A percentile compares a stretch with the other conserved stretches of the same genome.
phyloP scores from a whole-genome alignment of 169 alveolate genomes.

The Plasmodium ovale region DNA sequence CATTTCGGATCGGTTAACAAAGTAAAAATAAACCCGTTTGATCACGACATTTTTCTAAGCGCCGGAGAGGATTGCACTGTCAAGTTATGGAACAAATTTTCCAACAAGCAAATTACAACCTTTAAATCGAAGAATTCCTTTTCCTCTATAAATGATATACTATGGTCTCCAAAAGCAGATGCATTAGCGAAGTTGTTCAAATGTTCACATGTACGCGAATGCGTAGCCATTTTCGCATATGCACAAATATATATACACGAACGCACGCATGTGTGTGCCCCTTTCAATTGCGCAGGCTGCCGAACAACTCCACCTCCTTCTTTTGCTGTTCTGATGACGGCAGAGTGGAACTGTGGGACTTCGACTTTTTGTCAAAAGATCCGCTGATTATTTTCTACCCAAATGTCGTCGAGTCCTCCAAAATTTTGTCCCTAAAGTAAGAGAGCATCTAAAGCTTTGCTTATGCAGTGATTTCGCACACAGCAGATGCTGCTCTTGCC shows the following conservation, averaged over 20 bases:
- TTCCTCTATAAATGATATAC: conserved; percentile 62
- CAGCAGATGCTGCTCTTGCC: no score
- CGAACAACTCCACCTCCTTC: conserved; percentile 75
- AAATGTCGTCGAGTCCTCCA: conserved; percentile 47
- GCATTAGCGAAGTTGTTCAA: not conserved
- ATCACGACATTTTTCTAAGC: conserved; percentile 71
- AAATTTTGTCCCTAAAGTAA: conserved; percentile 52
- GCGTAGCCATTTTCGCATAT: no score
- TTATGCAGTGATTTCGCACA: no score
- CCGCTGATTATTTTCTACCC: conserved; percentile 70
- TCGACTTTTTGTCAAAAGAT: conserved; percentile 71
- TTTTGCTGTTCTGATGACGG: conserved; percentile 74
- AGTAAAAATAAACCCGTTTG: conserved; percentile 64
- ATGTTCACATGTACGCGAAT: not conserved
- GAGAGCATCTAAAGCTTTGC: not conserved
- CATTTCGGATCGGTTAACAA: conserved; percentile 72
- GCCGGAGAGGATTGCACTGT: conserved; percentile 75
- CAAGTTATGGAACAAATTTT: conserved; percentile 62
- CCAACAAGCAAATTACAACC: conserved; percentile 58
- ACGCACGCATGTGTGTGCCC: not conserved
- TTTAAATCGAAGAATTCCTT: conserved; percentile 71
- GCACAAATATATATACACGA: not conserved
- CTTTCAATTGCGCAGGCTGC: conserved; percentile 20
- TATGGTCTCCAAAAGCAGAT: conserved; percentile 26
- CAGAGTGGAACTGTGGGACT: conserved; percentile 74